Conservation (phyloP, 164 flowering plant species). For the Vitis labrusca region DNA sequence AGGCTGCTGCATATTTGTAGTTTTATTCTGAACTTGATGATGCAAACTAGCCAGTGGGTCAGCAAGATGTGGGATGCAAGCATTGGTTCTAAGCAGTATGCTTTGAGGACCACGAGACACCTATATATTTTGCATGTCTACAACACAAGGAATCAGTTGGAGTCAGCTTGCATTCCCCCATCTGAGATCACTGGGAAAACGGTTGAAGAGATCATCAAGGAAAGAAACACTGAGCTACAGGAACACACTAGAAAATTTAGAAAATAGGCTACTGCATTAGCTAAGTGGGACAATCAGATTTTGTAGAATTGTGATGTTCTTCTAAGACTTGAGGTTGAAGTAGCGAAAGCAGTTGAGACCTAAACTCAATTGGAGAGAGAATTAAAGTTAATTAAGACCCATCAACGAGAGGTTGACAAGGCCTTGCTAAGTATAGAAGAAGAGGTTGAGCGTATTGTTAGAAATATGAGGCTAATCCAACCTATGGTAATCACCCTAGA, state of each 20-base stretch:
- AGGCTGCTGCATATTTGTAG: no score
- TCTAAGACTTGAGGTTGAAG: conserved; percentile 96
- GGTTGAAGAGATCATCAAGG: conserved; percentile 74
- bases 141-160: no score
- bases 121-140: no score
- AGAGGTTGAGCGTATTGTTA: conserved; percentile 73
- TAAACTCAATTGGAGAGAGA: conserved; percentile 78
- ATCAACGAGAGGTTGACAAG: conserved; percentile 96
- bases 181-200: no score
- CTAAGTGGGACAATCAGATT: conserved; percentile 95
- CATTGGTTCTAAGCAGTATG: no score
- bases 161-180: no score
- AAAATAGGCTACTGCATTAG: conserved; percentile 89
- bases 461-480: no score
- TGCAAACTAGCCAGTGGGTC: no score
- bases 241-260: conserved; percentile 89
- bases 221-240: conserved; percentile 93
- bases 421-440: conserved; percentile 91
- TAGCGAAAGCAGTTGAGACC: conserved; percentile 92
- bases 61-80: no score
- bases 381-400: conserved; percentile 91
- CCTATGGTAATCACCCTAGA: no score
- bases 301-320: conserved; percentile 89
- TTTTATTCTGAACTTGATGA: no score
- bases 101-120: no score